These are phyloP conservation scores for Leccinum griseonigrum DNA, from an alignment of 1,284 basidiomycete species.

Conservation along the genomic window DNA sequence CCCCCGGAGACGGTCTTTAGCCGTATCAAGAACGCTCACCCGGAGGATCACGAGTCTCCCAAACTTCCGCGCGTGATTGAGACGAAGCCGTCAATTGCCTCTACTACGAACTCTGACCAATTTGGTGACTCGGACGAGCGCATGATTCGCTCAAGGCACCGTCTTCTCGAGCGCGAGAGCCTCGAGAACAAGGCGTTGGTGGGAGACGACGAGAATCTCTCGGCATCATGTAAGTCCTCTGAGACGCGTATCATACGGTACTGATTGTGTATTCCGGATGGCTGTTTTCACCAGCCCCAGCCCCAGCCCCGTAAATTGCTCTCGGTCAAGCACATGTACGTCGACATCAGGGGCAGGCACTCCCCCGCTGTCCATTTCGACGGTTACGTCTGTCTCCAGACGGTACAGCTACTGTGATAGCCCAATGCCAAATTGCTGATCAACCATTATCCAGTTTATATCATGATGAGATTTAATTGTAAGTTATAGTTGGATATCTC, in stretches of 20 bases:
- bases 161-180: constrained; percentile 63
- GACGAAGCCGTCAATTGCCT: constrained; percentile 57
- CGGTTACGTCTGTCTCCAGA: too few species aligned
- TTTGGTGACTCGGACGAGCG: constrained; percentile 54
- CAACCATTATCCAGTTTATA: too few species aligned
- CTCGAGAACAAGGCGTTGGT: constrained; percentile 58
- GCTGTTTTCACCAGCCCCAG: constrained; percentile 52
- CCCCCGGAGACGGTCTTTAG: constrained; percentile 30
- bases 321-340: constrained; percentile 65
- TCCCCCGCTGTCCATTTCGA: constrained; percentile 64
- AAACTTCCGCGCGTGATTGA: constrained; percentile 47
- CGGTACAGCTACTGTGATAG: too few species aligned
- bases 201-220: constrained; percentile 62
- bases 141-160: constrained; percentile 62
- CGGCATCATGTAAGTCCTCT: constrained; percentile 47
- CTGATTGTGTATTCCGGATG: constrained; percentile 30
- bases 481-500: too few species aligned
- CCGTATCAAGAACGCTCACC: constrained; percentile 23
- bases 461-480: too few species aligned
- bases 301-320: constrained; percentile 50
- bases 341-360: constrained; percentile 62
- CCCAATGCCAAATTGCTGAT: too few species aligned
- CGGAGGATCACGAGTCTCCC: constrained; percentile 34
- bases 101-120: constrained; percentile 50
- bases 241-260: not conserved